These are phyloP conservation scores for Ophiocordyceps robertsii DNA, from an alignment of 2,329 filamentous ascomycete genomes.

Conservation along the genomic window DNA sequence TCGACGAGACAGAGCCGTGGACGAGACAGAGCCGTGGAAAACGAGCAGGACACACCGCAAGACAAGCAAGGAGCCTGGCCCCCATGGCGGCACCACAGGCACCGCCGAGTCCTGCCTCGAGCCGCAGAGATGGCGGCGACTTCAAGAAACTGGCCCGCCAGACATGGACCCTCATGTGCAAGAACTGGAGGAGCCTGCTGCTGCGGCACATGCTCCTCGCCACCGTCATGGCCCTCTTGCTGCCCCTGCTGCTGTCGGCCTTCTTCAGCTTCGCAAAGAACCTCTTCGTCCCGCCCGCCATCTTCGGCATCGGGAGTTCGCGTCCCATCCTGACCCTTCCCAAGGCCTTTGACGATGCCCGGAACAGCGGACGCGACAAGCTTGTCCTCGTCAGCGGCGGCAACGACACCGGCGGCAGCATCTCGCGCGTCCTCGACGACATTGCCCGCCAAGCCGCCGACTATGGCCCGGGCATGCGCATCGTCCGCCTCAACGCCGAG, in stretches of 20 bases:
- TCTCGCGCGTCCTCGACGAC: conserved; percentile 54
- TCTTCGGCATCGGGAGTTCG: conserved; percentile 56
- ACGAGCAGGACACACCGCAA: too few species aligned
- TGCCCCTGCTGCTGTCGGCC: conserved; percentile 43
- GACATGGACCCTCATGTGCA: conserved; percentile 45
- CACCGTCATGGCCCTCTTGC: conserved; percentile 41
- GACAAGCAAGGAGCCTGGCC: too few species aligned
- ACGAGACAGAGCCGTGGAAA: too few species aligned
- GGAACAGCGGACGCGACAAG: conserved; percentile 45
- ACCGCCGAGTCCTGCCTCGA: too few species aligned
- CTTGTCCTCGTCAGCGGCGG: conserved; percentile 72
- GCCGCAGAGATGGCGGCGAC: neutral
- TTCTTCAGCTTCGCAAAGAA: conserved; percentile 64
- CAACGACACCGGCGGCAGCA: conserved; percentile 47
- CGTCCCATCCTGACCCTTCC: conserved; percentile 49
- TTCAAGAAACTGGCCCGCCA: conserved; percentile 18
- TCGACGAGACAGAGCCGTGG: too few species aligned
- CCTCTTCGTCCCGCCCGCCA: conserved; percentile 65
- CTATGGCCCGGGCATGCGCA: conserved; percentile 38
- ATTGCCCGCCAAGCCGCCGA: conserved; percentile 43
- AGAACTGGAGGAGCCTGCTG: conserved; percentile 47
- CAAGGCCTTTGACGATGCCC: conserved; percentile 46
- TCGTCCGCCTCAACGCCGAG: conserved; percentile 39
- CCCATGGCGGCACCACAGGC: too few species aligned
- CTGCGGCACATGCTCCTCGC: conserved; percentile 39